phyloP scores from a whole-genome alignment of 352 stramenopile genomes.

The Phytophthora citrophthora region DNA sequence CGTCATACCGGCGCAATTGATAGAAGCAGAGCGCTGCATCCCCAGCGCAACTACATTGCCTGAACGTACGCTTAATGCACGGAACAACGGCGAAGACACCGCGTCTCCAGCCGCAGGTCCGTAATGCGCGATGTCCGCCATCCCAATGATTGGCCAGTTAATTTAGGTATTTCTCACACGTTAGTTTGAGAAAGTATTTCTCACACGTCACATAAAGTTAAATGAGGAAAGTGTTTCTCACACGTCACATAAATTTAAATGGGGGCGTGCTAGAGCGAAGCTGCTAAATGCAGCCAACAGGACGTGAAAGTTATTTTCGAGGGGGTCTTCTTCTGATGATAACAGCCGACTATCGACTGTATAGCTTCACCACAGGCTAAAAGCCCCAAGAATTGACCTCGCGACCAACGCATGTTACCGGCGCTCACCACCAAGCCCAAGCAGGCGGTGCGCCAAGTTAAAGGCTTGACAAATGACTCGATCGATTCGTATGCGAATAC shows the following conservation, averaged over 20 bases:
- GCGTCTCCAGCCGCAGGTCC: slow-evolving; percentile 8
- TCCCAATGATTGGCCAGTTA: slow-evolving; percentile 18
- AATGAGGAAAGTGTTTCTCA: slow-evolving; percentile 8
- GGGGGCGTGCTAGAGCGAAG: too few species aligned
- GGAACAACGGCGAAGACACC: slow-evolving; percentile 32
- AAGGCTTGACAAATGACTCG: slow-evolving; percentile 84
- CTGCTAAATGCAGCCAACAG: slow-evolving; percentile 18
- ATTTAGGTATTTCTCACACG: slow-evolving; percentile 32
- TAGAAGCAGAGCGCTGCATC: slow-evolving; percentile 46
- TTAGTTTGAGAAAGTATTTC: too few species aligned
- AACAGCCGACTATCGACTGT: slow-evolving; percentile 13
- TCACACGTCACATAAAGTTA: slow-evolving; percentile 33
- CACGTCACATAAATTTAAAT: slow-evolving; percentile 4
- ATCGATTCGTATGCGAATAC: slow-evolving; percentile 88
- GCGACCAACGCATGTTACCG: slow-evolving; percentile 59
- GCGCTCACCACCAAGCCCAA: slow-evolving; percentile 86
- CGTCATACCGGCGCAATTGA: slow-evolving; percentile 80
- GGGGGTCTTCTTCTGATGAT: slow-evolving; percentile 12
- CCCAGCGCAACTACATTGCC: slow-evolving; percentile 74
- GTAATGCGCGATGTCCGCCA: slow-evolving; percentile 24
- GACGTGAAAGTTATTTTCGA: slow-evolving; percentile 28
- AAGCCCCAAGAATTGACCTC: slow-evolving; percentile 4
- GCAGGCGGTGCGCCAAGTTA: slow-evolving; percentile 80
- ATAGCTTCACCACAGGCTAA: background rate
- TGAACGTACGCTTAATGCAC: slow-evolving; percentile 55